A percentile compares a stretch with the other conserved stretches of the same genome.
These are phyloP conservation scores for Orobanche coerulescens DNA, from an alignment of 257 asterid species.

Conservation along the genomic window DNA sequence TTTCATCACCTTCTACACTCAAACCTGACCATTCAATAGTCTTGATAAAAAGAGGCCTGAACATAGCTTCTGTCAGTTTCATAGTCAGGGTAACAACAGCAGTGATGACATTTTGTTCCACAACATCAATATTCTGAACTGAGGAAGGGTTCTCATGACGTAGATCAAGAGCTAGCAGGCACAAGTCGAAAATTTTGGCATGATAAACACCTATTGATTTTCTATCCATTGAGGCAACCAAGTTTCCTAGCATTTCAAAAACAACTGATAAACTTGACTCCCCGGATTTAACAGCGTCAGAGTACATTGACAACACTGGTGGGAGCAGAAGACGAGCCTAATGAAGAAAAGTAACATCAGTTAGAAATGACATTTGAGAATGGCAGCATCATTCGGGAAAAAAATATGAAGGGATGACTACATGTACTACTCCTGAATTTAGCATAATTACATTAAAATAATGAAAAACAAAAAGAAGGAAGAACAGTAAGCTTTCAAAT, in stretches of 20 bases:
- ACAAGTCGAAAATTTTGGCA: slow-evolving; percentile 64
- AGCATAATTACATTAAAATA: too few species aligned
- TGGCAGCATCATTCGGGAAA: too few species aligned
- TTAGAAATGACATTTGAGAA: neutral
- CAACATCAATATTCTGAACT: slow-evolving; percentile 42
- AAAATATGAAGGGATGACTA: neutral
- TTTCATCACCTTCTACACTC: slow-evolving; percentile 37
- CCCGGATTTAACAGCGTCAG: slow-evolving; percentile 55
- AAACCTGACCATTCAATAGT: slow-evolving; percentile 86
- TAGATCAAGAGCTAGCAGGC: slow-evolving; percentile 86
- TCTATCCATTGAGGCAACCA: slow-evolving; percentile 72
- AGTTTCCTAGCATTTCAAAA: slow-evolving; percentile 65
- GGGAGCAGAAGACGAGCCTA: slow-evolving; percentile 90
- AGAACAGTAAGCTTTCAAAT: too few species aligned
- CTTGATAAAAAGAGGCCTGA: slow-evolving; percentile 74
- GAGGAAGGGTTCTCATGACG: slow-evolving; percentile 60
- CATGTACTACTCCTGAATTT: too few species aligned
- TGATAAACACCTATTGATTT: slow-evolving; percentile 59
- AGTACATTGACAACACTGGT: slow-evolving; percentile 50
- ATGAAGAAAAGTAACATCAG: slow-evolving; percentile 17
- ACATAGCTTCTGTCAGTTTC: slow-evolving; percentile 82
- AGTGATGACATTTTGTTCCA: slow-evolving; percentile 61
- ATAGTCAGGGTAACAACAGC: slow-evolving; percentile 59
- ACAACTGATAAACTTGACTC: slow-evolving; percentile 56
- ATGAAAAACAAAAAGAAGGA: too few species aligned